These are phyloP conservation scores for Ophiostoma populinum DNA, from an alignment of 2,329 filamentous ascomycete species.

Conservation along the genomic window DNA sequence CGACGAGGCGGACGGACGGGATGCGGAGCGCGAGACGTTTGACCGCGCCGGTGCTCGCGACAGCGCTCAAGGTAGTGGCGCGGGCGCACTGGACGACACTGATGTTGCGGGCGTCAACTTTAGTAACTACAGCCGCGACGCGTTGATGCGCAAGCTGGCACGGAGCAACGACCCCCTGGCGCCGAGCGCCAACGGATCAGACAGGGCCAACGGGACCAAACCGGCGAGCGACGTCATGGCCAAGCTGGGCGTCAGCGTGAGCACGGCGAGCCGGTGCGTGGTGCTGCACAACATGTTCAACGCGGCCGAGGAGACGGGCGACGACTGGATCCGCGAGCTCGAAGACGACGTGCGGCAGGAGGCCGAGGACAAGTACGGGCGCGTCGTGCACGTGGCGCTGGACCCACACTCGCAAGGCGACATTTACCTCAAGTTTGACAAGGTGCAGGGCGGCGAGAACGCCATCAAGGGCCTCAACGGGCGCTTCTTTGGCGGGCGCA, in stretches of 20 bases:
- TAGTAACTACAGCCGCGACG: slow-evolving; percentile 97
- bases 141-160: slow-evolving; percentile 95
- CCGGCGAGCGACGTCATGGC: not conserved
- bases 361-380: slow-evolving; percentile 89
- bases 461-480: slow-evolving; percentile 96
- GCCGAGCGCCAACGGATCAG: not conserved
- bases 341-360: slow-evolving; percentile 86
- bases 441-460: slow-evolving; percentile 87
- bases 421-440: slow-evolving; percentile 97
- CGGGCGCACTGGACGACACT: slow-evolving; percentile 90
- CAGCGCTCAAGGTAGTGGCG: slow-evolving; percentile 76
- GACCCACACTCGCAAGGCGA: slow-evolving; percentile 90
- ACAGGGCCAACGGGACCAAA: slow-evolving; percentile 17
- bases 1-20: slow-evolving; percentile 46
- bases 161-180: slow-evolving; percentile 57
- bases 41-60: slow-evolving; percentile 81
- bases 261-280: slow-evolving; percentile 85
- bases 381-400: slow-evolving; percentile 91
- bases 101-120: slow-evolving; percentile 98
- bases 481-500: slow-evolving; percentile 81
- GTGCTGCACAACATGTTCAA: slow-evolving; percentile 94
- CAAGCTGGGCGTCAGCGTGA: slow-evolving; percentile 57
- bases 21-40: slow-evolving; percentile 38
- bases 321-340: slow-evolving; percentile 80
- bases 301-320: slow-evolving; percentile 73